These are phyloP conservation scores for Diospyros kaki DNA, from an alignment of 148 eudicot species.

Conservation along the genomic window DNA sequence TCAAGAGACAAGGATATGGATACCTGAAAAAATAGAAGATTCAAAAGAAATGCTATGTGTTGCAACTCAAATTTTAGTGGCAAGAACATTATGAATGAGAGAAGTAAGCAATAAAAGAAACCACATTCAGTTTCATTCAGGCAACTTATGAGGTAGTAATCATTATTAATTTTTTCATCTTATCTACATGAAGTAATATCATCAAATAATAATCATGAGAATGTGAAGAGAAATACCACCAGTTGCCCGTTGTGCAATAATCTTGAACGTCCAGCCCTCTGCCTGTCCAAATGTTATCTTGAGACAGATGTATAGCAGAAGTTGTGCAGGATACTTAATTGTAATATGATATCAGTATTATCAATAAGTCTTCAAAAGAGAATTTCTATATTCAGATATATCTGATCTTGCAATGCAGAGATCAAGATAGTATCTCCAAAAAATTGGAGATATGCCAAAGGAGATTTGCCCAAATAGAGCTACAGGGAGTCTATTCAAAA, in stretches of 20 bases:
- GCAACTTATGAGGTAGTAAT: not conserved
- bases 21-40: not conserved
- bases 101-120: not conserved
- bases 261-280: not conserved
- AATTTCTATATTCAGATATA: slow-evolving; percentile 10
- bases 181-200: not conserved
- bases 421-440: slow-evolving; percentile 32
- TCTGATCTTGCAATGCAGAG: slow-evolving; percentile 18
- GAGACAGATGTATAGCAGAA: slow-evolving; percentile 3
- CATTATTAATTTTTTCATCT: no score
- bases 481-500: slow-evolving; percentile 22
- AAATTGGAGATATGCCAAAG: slow-evolving; percentile 51
- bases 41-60: not conserved
- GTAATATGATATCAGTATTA: not conserved
- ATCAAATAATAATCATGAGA: not conserved
- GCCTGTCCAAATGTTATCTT: not conserved
- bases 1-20: slow-evolving; percentile 2
- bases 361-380: slow-evolving; percentile 1
- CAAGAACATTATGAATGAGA: not conserved
- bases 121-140: slow-evolving; percentile 2
- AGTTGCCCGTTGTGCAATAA: not conserved
- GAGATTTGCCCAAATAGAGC: slow-evolving; percentile 56
- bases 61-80: not conserved
- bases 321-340: slow-evolving; percentile 12
- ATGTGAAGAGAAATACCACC: not conserved